A percentile compares a stretch with the other conserved stretches of the same genome.
Conservation (phyloP, 805 yeast species). For the Kodamaea nitidulidarum region DNA sequence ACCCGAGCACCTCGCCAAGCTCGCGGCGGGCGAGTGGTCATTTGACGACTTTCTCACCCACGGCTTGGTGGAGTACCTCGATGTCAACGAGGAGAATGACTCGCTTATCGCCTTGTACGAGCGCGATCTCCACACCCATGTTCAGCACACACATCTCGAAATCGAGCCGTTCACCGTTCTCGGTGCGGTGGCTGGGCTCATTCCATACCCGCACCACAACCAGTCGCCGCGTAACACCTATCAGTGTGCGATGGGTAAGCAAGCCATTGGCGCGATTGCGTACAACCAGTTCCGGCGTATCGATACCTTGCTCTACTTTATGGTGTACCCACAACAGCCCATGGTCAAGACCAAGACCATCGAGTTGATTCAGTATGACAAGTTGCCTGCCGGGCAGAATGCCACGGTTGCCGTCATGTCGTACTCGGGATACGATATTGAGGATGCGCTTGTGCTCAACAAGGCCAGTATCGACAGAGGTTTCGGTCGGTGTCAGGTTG, state of each 20-base stretch:
- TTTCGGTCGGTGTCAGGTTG: conserved; percentile 94
- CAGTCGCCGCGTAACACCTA: conserved; percentile 91
- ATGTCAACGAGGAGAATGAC: conserved; percentile 51
- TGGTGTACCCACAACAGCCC: conserved; percentile 99
- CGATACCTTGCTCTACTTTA: conserved; percentile 85
- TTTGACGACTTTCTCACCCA: conserved; percentile 85
- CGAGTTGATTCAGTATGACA: conserved; percentile 91
- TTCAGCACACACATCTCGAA: conserved; percentile 74
- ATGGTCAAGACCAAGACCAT: conserved; percentile 98
- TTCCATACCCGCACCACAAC: conserved; percentile 90
- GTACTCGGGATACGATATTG: conserved; percentile 98
- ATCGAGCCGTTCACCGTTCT: conserved; percentile 91
- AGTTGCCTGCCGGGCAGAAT: conserved; percentile 97
- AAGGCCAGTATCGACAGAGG: conserved; percentile 94
- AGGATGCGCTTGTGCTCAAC: conserved; percentile 94
- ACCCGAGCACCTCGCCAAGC: conserved; percentile 60
- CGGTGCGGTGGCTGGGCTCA: conserved; percentile 90
- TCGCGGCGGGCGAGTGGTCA: conserved; percentile 68
- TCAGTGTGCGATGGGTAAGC: conserved; percentile 97
- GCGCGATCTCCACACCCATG: conserved; percentile 27
- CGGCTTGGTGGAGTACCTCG: conserved; percentile 92
- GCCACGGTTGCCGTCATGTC: conserved; percentile 99
- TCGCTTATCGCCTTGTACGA: conserved; percentile 49
- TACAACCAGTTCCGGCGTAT: conserved; percentile 95
- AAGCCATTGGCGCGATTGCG: conserved; percentile 99